phyloP scores from a whole-genome alignment of 306 rosid genomes.

The Gynostemma pentaphyllum region DNA sequence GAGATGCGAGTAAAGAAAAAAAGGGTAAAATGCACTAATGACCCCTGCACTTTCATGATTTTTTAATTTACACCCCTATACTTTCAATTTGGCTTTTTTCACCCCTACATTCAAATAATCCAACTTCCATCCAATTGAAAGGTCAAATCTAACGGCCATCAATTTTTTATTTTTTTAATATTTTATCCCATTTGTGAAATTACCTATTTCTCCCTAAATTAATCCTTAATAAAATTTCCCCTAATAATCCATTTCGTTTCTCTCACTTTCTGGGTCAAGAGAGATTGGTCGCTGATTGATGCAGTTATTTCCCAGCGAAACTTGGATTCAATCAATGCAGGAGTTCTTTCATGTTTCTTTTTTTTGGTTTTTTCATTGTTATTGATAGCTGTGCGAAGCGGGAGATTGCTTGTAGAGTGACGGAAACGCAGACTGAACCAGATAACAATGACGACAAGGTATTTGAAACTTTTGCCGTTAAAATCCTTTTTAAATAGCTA shows the following conservation, averaged over 20 bases:
- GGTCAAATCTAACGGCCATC: too few relatives aligned
- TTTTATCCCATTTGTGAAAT: too few relatives aligned
- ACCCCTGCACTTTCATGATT: too few relatives aligned
- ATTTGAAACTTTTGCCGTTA: conserved; percentile 7
- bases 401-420: conserved; percentile 45
- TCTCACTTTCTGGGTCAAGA: neutral
- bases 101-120: too few relatives aligned
- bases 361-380: neutral
- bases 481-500: neutral
- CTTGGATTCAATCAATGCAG: conserved; percentile 33
- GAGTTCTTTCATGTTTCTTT: conserved; percentile 25
- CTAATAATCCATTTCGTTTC: conserved; percentile 10
- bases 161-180: too few relatives aligned
- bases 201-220: too few relatives aligned
- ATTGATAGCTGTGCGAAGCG: conserved; percentile 21
- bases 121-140: too few relatives aligned
- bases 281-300: neutral
- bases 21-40: too few relatives aligned
- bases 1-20: too few relatives aligned
- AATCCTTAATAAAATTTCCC: too few relatives aligned
- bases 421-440: conserved; percentile 44
- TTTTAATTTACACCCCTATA: too few relatives aligned
- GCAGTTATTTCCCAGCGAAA: neutral
- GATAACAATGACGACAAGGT: conserved; percentile 59
- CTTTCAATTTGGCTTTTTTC: too few relatives aligned